Base-by-base conservation (phyloP, 345 rosid species). In the Populus davidiana region DNA sequence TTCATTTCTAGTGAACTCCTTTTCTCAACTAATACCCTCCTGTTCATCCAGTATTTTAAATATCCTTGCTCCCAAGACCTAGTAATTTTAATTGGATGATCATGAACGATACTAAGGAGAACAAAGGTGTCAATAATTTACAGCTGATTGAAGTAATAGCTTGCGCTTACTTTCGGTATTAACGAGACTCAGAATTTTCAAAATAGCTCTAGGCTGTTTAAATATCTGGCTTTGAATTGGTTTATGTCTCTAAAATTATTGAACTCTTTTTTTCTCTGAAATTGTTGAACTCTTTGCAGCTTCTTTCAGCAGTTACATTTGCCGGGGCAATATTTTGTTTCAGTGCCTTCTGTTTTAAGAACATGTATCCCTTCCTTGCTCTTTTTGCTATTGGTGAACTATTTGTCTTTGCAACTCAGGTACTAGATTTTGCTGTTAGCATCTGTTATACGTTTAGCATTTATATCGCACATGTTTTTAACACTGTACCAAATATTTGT, bases 361-460 rank as follows among this genome's bases (percentile, higher is more conserved):
- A 83, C 96, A 80, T 95, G 97, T 93, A 93, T 69, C 86, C 83
- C 71, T 95, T 93, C 85, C 86, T 95, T 73, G 94, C 87, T 66
- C 81, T 95, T 69, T 95, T 95, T 61, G 85, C 96, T 39, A 69
- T 93, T 70, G 98, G 99, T 61, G 99, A 95, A 83, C 83, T 95
- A 31, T 88, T 95, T 70, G 84, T 95, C 83, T 95, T 95, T 80
- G 94, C 97, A 70, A 92, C 92, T 16, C 98, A 95, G 96, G 98
- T 95, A 86, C 61, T 75, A 56, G 36, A 20, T 29, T 33, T 41
- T 70, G 12, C n/a, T 7, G 2, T 1, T 56, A 31, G 41, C 35
- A 38, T 29, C 14, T 25, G 29, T 20, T 20, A 29, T 25, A 5
- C 35, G 12, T 49, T 49, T 67, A 18, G 39, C 16, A 29, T 47